Base-by-base conservation (phyloP, 345 rosid species). In the Psidium friedrichsthalianum region DNA sequence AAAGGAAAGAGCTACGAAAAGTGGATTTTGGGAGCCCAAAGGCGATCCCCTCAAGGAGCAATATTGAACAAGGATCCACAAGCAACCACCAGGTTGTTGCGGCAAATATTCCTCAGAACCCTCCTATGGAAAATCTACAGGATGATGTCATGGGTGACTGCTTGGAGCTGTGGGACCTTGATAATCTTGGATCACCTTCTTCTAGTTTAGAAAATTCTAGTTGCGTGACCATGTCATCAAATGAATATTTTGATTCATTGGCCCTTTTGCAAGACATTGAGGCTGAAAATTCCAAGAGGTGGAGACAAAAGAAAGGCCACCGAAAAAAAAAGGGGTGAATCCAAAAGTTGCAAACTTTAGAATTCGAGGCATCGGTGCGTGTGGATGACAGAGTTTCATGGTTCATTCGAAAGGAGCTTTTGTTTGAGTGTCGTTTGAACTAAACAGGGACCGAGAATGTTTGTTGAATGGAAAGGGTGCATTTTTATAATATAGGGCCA, bases 131-230 rank as follows among this genome's bases (percentile, higher is more conserved):
- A 44, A 84, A 83, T 64, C 54, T 16, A 22, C 56, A 58, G 22
- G 93, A 51, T 83, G 78, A 36, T 82, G 7, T 82, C 29, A 64
- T 51, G 56, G 92, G 86, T 36, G 89, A 88, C 83, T 94, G 22
- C 90, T 59, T 94, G 88, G 95, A 93, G 86, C 51, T 92, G 86
- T 36, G 1, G 6, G 96, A 94, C 87, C 93, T 94, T 74, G 89
- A 74, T 32, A 61, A 11, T 74, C 92, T 88, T 21, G 64, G 18
- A 81, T 91, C 91, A 2, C 83, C 88, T 80, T 89, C 93, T 44
- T 94, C 94, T 11, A 89, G 91, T 87, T 93, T 93, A 3, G 92
- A 88, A 32, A 90, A 88, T 89, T 94, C 96, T 11, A 94, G 95
- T 57, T 87, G 92, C 64, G 0, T 87, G 85, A 89, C 92, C 85